Conservation (phyloP, 2,329 filamentous ascomycete species). For the Sclerotinia sclerotiorum region DNA sequence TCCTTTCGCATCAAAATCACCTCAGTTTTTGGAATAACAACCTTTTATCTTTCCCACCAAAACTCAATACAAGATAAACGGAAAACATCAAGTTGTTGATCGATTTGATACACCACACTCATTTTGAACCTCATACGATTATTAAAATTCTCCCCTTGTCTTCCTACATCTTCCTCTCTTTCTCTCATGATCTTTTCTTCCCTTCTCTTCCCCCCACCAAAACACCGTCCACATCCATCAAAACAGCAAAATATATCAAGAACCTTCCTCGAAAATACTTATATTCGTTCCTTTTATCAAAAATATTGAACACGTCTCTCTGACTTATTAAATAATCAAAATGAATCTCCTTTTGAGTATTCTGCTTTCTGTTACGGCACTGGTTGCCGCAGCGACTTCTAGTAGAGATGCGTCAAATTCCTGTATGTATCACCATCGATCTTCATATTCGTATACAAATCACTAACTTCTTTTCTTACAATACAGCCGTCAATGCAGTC, state of each 20-base stretch:
- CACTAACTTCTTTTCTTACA: background rate
- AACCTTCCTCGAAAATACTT: background rate
- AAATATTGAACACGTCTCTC: background rate
- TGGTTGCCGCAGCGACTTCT: constrained; percentile 1
- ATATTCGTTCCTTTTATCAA: background rate
- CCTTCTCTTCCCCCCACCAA: background rate
- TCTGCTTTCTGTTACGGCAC: background rate
- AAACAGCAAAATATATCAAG: background rate
- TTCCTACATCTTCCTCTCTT: background rate
- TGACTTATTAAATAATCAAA: background rate
- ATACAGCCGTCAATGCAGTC: background rate
- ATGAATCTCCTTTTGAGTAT: constrained; percentile 19
- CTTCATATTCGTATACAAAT: background rate
- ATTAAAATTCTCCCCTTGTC: background rate
- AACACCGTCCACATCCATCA: background rate
- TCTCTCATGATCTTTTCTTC: background rate
- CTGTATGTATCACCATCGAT: background rate
- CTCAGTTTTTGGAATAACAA: background rate
- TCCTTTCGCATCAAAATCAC: background rate
- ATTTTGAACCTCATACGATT: background rate
- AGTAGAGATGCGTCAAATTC: background rate
- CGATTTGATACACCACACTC: constrained; percentile 12
- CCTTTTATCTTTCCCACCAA: background rate
- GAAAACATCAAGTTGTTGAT: constrained; percentile 12
- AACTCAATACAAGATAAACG: background rate